Conservation (phyloP, 257 asterid genomes). For the Henckelia pumila region DNA sequence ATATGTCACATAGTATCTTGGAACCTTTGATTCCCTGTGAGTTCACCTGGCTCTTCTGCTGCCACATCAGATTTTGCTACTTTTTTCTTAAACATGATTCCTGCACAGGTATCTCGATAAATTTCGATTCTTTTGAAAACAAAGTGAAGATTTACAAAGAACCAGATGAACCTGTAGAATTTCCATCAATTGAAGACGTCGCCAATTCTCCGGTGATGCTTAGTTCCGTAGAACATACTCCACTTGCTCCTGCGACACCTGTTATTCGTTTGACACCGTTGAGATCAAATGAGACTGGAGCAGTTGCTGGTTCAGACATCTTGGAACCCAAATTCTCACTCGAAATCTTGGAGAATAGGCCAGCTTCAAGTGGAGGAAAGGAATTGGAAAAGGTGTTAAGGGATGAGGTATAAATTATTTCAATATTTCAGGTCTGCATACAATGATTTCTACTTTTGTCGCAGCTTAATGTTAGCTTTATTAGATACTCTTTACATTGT, state of each 20-base stretch:
- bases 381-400: conserved; percentile 34
- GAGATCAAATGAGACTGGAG: conserved; percentile 43
- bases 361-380: conserved; percentile 31
- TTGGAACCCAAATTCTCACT: conserved; percentile 36
- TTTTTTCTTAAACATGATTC: conserved; percentile 16
- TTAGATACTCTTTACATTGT: neutral
- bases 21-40: conserved; percentile 68
- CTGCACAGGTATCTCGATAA: conserved; percentile 43
- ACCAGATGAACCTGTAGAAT: conserved; percentile 24
- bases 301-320: conserved; percentile 31
- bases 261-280: conserved; percentile 33
- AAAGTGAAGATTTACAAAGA: conserved; percentile 23
- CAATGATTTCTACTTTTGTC: neutral
- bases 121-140: conserved; percentile 29
- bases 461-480: neutral
- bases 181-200: conserved; percentile 16
- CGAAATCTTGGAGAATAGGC: conserved; percentile 34
- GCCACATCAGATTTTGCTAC: conserved; percentile 14
- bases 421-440: neutral
- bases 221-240: conserved; percentile 34
- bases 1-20: conserved; percentile 44
- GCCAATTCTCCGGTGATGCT: conserved; percentile 23
- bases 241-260: conserved; percentile 71
- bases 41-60: conserved; percentile 25
- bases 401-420: conserved; percentile 43